Base-by-base conservation (phyloP, 2,329 filamentous ascomycete species). In the Penicillium sp. region DNA sequence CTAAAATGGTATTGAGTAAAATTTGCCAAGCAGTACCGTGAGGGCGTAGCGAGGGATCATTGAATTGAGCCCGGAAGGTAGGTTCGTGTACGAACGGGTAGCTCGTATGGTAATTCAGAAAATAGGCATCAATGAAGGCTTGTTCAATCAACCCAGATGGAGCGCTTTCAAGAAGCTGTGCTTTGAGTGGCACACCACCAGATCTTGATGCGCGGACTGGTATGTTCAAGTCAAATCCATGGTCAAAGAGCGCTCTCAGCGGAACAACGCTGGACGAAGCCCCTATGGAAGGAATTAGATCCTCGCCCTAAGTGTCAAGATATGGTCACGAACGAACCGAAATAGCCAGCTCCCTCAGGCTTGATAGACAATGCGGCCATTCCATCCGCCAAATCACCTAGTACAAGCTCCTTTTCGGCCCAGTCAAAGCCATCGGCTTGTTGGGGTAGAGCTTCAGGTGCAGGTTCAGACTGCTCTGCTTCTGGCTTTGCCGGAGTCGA, bases 51-150 rank as follows among this genome's bases (percentile, higher is more conserved):
- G 78, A 75, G 16, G 78, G 73, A 47, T 79, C 75, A 27, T 77
- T 71, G 59, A 79, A 81, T 56, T 81, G 79, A 14, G 79, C 78
- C 53, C 79, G 71, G 56, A 82, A 82, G 0, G 76, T 79, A 6
- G 75, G 72, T 61, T 82, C 80, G 54, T 82, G 78, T 9, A 82
- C 69, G 41, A 82, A 76, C 1, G 80, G 80, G 63, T 81, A 82
- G 44, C 76, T 77, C 6, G 72, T 69, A 61, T 82, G 78, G 60
- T 81, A 82, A 24, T 79, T 73, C 19, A 73, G 63, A 56, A 82
- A 82, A 63, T 79, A 82, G 1, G 77, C 75, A 57, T 81, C 76
- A 55, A 78, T 76, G 39, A 78, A 76, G 3, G 75, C 71, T 60
- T 77, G 74, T 54, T 76, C 74, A 13, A 77, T 70, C 35, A 77